A percentile compares a stretch with the other conserved stretches of the same genome.
These are phyloP conservation scores for Pisolithus sp. DNA, from an alignment of 768 basidiomycete genomes.

Conservation along the genomic window DNA sequence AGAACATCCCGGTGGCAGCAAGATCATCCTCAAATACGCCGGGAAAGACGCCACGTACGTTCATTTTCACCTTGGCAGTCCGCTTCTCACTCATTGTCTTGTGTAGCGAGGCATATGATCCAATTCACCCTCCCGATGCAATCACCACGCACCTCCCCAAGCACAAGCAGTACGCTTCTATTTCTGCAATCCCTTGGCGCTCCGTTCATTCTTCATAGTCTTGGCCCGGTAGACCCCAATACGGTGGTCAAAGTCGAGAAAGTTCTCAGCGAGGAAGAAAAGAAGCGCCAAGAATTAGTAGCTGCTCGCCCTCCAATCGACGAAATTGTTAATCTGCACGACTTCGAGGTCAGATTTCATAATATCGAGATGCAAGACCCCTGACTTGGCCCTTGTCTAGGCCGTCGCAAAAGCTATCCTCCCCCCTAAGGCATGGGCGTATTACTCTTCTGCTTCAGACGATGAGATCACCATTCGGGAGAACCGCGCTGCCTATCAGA, in stretches of 20 bases:
- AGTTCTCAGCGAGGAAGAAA: constrained; percentile 62
- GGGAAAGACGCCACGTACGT: constrained; percentile 82
- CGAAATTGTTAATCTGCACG: constrained; percentile 81
- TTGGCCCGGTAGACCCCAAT: constrained; percentile 62
- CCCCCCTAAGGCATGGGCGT: constrained; percentile 83
- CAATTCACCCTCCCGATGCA: constrained; percentile 76
- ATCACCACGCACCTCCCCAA: constrained; percentile 65
- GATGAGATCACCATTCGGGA: constrained; percentile 84
- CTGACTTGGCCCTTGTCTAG: constrained; percentile 27
- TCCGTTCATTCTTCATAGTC: constrained; percentile 24
- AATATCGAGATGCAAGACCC: not conserved
- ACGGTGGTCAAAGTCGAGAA: constrained; percentile 59
- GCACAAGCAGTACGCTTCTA: constrained; percentile 60
- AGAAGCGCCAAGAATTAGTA: constrained; percentile 53
- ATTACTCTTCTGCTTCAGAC: constrained; percentile 86
- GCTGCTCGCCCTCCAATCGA: constrained; percentile 59
- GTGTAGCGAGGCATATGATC: constrained; percentile 63
- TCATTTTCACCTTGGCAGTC: constrained; percentile 3
- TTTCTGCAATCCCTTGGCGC: not conserved
- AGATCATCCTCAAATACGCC: constrained; percentile 77
- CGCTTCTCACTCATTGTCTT: not conserved
- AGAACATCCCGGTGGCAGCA: constrained; percentile 53
- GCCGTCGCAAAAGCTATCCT: constrained; percentile 75
- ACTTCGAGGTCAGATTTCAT: constrained; percentile 63
- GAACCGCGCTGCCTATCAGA: constrained; percentile 82